Conservation (phyloP, 345 rosid genomes). For the Litchi chinensis region DNA sequence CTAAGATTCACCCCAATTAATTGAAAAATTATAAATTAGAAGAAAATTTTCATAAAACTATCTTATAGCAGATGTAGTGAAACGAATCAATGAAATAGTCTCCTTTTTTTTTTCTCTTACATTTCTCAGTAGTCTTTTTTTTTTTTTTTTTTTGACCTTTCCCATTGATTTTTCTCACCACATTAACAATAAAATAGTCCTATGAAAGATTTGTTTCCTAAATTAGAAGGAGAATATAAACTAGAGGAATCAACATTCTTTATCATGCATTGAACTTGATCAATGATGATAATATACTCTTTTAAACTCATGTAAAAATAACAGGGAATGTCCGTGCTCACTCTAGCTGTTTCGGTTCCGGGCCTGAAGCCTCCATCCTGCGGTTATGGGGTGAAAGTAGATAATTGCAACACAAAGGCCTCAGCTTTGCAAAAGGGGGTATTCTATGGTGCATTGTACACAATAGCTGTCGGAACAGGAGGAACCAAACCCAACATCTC, state of each 20-base stretch:
- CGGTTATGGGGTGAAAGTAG: conserved; percentile 19
- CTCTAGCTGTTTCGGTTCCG: conserved; percentile 49
- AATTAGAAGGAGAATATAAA: too few relatives aligned
- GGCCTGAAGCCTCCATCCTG: conserved; percentile 56
- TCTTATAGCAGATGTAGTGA: too few relatives aligned
- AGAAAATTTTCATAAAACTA: too few relatives aligned
- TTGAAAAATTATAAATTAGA: too few relatives aligned
- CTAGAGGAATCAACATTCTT: neutral
- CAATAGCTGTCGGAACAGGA: conserved; percentile 49
- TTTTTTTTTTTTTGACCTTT: too few relatives aligned
- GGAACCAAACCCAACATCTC: conserved; percentile 74
- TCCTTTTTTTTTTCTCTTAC: too few relatives aligned
- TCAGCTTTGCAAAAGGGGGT: conserved; percentile 40
- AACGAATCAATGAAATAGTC: too few relatives aligned
- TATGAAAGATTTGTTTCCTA: too few relatives aligned
- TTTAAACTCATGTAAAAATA: neutral
- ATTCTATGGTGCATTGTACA: conserved; percentile 52
- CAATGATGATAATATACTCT: neutral
- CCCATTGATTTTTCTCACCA: too few relatives aligned
- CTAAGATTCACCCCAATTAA: too few relatives aligned
- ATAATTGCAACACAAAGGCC: conserved; percentile 31
- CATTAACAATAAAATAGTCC: too few relatives aligned
- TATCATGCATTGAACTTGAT: neutral
- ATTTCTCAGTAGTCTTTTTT: too few relatives aligned
- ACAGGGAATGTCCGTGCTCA: conserved; percentile 64